Conservation (phyloP, 2,329 filamentous ascomycete species). For the Paramyrothecium sp. region DNA sequence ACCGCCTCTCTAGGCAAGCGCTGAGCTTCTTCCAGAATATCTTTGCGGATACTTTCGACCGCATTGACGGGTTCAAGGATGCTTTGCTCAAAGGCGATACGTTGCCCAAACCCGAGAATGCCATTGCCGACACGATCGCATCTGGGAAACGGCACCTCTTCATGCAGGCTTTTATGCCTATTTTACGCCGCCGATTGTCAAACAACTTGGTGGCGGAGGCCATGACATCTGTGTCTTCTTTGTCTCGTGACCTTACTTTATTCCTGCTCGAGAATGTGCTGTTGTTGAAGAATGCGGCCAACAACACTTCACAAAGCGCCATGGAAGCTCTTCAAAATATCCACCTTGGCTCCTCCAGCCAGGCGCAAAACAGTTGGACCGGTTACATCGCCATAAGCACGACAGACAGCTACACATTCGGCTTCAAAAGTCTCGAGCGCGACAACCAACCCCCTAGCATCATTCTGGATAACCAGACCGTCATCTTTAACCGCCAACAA, state of each 20-base stretch:
- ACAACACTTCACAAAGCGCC: neutral
- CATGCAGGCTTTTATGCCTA: neutral
- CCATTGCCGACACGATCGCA: neutral
- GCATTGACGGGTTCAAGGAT: neutral
- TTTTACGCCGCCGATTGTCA: neutral
- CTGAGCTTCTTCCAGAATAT: neutral
- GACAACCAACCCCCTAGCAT: neutral
- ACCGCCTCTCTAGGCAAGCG: neutral
- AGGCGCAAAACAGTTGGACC: neutral
- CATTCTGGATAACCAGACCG: neutral
- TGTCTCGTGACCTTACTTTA: neutral
- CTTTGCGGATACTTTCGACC: neutral
- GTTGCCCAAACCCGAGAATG: neutral
- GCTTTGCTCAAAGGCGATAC: neutral
- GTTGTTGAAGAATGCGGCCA: neutral
- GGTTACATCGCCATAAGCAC: neutral
- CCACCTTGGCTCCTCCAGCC: neutral
- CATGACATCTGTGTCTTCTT: neutral
- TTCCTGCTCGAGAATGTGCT: neutral
- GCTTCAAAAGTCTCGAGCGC: neutral
- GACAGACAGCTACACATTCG: neutral
- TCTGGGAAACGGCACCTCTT: neutral
- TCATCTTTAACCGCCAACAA: neutral
- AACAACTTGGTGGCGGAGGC: neutral
- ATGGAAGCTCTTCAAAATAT: neutral